Conservation (phyloP, 495 filamentous ascomycete species). For the Cairneyella variabilis region DNA sequence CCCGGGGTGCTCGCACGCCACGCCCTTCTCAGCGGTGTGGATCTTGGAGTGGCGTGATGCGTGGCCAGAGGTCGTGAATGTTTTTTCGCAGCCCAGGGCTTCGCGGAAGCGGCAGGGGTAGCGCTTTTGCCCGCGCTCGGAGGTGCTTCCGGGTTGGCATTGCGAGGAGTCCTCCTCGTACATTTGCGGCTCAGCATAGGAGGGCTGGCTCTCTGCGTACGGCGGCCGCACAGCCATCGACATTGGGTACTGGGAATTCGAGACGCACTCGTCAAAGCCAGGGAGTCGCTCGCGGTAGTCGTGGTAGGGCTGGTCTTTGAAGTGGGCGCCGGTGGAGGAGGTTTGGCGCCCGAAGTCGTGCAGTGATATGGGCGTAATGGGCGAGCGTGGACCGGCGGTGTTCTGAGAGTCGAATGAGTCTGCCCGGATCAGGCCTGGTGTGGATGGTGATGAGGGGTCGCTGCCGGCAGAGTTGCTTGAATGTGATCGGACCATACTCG, state of each 20-base stretch:
- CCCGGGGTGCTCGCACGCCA: slow-evolving; percentile 68
- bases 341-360: slow-evolving; percentile 31
- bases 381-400: slow-evolving; percentile 42
- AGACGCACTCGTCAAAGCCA: slow-evolving; percentile 6
- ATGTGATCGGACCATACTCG: slow-evolving; percentile 24
- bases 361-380: slow-evolving; percentile 40
- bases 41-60: slow-evolving; percentile 96
- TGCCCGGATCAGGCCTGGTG: slow-evolving; percentile 46
- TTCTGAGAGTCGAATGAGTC: slow-evolving; percentile 53
- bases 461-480: slow-evolving; percentile 27
- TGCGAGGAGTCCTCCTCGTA: slow-evolving; percentile 15
- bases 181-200: slow-evolving; percentile 11
- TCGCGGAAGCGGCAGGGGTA: slow-evolving; percentile 64
- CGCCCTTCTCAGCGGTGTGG: slow-evolving; percentile 93
- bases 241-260: slow-evolving; percentile 1
- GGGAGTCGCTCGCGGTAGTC: slow-evolving; percentile 4
- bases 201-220: slow-evolving; percentile 1
- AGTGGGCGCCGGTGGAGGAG: slow-evolving; percentile 15
- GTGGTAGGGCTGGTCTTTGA: slow-evolving; percentile 8
- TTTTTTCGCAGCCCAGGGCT: slow-evolving; percentile 67
- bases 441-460: slow-evolving; percentile 37
- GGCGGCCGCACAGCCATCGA: background rate
- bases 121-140: slow-evolving; percentile 41
- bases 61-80: slow-evolving; percentile 94
- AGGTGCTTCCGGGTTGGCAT: background rate